Base-by-base conservation (phyloP, 2,329 filamentous ascomycete species). In the Apiospora marii region DNA sequence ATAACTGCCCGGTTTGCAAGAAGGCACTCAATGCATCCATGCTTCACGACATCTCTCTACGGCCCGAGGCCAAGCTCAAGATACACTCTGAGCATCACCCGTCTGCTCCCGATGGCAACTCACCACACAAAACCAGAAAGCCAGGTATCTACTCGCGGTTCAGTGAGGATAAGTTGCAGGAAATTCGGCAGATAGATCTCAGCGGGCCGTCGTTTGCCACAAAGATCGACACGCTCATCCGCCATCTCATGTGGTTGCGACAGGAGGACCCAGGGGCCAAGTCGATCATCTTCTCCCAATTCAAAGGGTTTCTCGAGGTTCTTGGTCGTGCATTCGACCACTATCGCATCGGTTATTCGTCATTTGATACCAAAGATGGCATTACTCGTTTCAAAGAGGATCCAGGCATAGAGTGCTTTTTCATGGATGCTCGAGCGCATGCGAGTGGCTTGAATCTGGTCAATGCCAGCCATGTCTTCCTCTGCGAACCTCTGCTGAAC, bases 401-500 rank as follows among this genome's bases (percentile, higher is more conserved):
- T 74, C 88, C 94, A 1, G 82, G 84, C 3, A 82, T 92, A 7
- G 94, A 98, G 80, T 95, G 93, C 77, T 96, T 99, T 77, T 87
- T 98, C 4, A 88, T 99, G 19, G 95, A 98, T 79, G 95, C 95
- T 7, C 93, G 95, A 75, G 93, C 94, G 0, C 94, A 98, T 80
- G 93, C 94, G 0, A 95, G 93, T 1, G 96, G 96, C 0, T 86
- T 99, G 43, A 98, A 97, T 74, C 88, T 99, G 0, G 93, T 98
- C 75, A 96, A 97, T 78, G 96, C 96, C 5, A 98, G 91, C 68
- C 95, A 98, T 79, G 95, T 98, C 1, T 97, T 98, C 79, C 88
- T 99, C 5, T 98, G 95, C 81, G 96, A 99, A 80, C 96, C 96
- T 2, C 86, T 98, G 4, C 91, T 98, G 77, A 98, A 98, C 79